Percentiles rank a stretch among this genome's conserved stretches.
Conservation (phyloP, 768 basidiomycete species). For the Calocera cornea region DNA sequence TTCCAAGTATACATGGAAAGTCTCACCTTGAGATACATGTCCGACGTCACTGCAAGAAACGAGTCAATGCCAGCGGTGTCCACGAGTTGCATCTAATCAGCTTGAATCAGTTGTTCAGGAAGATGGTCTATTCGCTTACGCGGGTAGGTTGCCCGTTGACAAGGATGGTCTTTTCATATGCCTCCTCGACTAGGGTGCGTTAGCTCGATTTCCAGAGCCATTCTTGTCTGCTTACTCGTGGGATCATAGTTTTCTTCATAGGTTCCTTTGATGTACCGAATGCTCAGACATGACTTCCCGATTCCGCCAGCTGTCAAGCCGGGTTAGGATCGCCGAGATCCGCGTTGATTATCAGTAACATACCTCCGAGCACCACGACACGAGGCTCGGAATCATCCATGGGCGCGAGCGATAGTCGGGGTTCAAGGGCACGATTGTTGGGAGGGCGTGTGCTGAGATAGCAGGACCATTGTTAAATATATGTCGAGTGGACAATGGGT, state of each 20-base stretch:
- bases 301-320: conserved; percentile 58
- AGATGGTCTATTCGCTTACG: not conserved
- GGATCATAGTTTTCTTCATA: conserved; percentile 20
- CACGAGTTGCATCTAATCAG: conserved; percentile 54
- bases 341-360: conserved; percentile 8
- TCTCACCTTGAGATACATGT: conserved; percentile 48
- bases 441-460: not conserved
- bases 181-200: conserved; percentile 16
- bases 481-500: not conserved
- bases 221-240: conserved; percentile 14
- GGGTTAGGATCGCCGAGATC: conserved; percentile 1
- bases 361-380: conserved; percentile 70
- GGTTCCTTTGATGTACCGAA: conserved; percentile 35
- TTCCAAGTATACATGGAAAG: not conserved
- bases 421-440: not conserved
- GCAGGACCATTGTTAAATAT: not conserved
- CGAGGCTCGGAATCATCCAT: not conserved
- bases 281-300: conserved; percentile 67
- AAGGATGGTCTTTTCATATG: conserved; percentile 4
- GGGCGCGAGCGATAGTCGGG: not conserved
- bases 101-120: not conserved
- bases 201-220: not conserved
- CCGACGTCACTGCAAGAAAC: conserved; percentile 57
- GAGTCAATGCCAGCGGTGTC: conserved; percentile 82
- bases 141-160: not conserved